phyloP scores from a whole-genome alignment of 2,329 filamentous ascomycete genomes.

The Tolypocladium album region DNA sequence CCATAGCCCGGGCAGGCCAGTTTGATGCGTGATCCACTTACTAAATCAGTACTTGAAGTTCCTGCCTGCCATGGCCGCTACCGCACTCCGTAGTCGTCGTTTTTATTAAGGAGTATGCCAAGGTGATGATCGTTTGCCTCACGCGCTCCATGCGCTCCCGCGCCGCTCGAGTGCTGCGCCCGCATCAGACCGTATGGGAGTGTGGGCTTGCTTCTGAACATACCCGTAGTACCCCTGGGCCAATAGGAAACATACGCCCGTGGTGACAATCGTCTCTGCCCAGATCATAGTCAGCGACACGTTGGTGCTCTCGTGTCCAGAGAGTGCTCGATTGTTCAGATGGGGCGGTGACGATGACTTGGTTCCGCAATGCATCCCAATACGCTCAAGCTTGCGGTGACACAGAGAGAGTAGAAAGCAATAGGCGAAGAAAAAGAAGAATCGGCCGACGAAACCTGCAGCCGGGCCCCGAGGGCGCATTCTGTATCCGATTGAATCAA shows the following conservation, averaged over 20 bases:
- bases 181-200: neutral
- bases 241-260: slow-evolving; percentile 6
- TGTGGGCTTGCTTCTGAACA: neutral
- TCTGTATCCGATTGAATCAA: slow-evolving; percentile 2
- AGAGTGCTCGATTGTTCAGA: neutral
- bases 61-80: neutral
- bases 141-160: slow-evolving; percentile 12
- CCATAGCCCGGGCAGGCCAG: too few relatives aligned
- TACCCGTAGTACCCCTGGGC: slow-evolving; percentile 12
- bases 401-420: slow-evolving; percentile 4
- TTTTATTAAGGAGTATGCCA: slow-evolving; percentile 13
- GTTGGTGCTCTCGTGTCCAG: too few relatives aligned
- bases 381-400: slow-evolving; percentile 2
- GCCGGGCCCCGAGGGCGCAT: neutral
- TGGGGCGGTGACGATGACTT: neutral
- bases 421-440: slow-evolving; percentile 5
- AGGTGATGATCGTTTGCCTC: slow-evolving; percentile 6
- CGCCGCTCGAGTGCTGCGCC: slow-evolving; percentile 6
- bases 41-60: slow-evolving; percentile 13
- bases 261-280: slow-evolving; percentile 5
- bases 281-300: neutral
- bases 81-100: slow-evolving; percentile 1
- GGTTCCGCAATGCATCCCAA: neutral
- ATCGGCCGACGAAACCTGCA: slow-evolving; percentile 3
- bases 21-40: slow-evolving; percentile 1